phyloP scores from a whole-genome alignment of 2,329 filamentous ascomycete genomes.

The Biscogniauxia mediterranea region DNA sequence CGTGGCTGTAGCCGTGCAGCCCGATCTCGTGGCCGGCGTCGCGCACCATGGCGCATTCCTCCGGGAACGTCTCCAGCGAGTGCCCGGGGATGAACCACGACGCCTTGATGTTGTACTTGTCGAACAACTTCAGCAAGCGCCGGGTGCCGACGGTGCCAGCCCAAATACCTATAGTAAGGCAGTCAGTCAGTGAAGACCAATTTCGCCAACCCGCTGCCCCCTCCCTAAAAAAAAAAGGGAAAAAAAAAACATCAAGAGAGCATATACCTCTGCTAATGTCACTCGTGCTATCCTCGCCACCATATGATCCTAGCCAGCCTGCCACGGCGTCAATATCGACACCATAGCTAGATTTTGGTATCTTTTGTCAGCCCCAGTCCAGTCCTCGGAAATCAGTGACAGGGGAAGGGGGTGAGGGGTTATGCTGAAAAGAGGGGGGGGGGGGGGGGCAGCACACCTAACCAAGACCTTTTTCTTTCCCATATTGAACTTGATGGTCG shows the following conservation, averaged over 20 bases:
- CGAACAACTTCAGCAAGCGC: slow-evolving; percentile 61
- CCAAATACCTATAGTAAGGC: slow-evolving; percentile 45
- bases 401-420: slow-evolving; percentile 3
- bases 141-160: slow-evolving; percentile 66
- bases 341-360: slow-evolving; percentile 49
- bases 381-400: neutral
- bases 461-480: slow-evolving; percentile 16
- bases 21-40: slow-evolving; percentile 62
- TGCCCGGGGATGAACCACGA: slow-evolving; percentile 46
- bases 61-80: slow-evolving; percentile 63
- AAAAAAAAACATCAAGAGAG: neutral
- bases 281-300: slow-evolving; percentile 68
- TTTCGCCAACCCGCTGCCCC: no score
- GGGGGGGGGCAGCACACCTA: slow-evolving; percentile 4
- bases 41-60: slow-evolving; percentile 60
- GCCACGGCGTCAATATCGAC: slow-evolving; percentile 76
- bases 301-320: slow-evolving; percentile 74
- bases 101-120: slow-evolving; percentile 54
- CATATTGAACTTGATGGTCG: slow-evolving; percentile 1
- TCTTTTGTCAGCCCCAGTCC: no score
- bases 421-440: neutral
- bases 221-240: no score
- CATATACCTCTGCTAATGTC: slow-evolving; percentile 66
- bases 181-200: neutral
- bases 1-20: slow-evolving; percentile 72